These are phyloP conservation scores for Athelia sp. DNA, from an alignment of 1,284 basidiomycete species.

Conservation along the genomic window DNA sequence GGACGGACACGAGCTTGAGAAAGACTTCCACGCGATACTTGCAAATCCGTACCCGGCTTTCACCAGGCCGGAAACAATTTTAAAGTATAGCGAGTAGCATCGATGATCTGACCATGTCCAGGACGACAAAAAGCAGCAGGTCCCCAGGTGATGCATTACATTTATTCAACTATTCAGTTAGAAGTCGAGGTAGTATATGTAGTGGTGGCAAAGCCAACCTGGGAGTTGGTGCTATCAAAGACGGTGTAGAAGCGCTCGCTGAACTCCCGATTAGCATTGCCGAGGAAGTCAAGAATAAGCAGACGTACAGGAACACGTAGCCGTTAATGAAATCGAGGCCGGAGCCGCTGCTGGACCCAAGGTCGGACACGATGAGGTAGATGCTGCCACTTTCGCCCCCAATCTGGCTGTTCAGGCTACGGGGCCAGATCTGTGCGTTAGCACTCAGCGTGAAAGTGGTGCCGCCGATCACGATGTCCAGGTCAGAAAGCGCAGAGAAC, in stretches of 20 bases:
- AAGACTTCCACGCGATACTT: too few species aligned
- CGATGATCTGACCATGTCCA: too few species aligned
- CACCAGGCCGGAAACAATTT: too few species aligned
- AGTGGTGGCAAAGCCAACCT: conserved; percentile 1
- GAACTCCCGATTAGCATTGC: neutral
- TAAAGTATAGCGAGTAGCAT: too few species aligned
- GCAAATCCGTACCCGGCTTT: too few species aligned
- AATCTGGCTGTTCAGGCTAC: neutral
- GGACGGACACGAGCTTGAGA: too few species aligned
- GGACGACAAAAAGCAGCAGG: too few species aligned
- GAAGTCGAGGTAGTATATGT: neutral
- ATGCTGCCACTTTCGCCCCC: neutral
- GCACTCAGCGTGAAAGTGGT: neutral
- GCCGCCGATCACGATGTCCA: conserved; percentile 36
- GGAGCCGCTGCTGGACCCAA: neutral
- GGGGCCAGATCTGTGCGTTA: conserved; percentile 1
- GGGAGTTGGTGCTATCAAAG: conserved; percentile 48
- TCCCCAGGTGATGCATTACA: too few species aligned
- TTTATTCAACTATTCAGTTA: neutral
- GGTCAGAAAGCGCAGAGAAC: conserved; percentile 31
- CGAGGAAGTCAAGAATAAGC: neutral
- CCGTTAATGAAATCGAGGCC: conserved; percentile 2
- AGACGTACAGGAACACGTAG: conserved; percentile 1
- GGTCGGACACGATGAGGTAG: neutral
- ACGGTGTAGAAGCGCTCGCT: conserved; percentile 64